Evolutionary conservation across 257 asterid genomes (phyloP).

Genomic region (Capsicum baccatum): DNA sequence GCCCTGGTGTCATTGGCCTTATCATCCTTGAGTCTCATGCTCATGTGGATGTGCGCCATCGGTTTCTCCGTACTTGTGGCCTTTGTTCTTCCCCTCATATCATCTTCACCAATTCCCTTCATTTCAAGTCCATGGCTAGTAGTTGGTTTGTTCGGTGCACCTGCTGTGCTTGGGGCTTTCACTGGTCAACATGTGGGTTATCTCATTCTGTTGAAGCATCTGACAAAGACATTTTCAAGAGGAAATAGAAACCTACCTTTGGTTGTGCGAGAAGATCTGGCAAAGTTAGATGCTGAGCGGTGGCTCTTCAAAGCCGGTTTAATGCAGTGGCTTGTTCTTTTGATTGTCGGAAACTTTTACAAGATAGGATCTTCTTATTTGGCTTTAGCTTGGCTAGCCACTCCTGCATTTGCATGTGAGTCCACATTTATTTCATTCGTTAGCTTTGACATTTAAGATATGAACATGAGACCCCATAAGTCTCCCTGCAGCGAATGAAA

Average conservation of each 20-base stretch:
- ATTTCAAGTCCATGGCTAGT: constrained; percentile 83
- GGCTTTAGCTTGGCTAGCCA: constrained; percentile 82
- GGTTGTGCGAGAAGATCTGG: constrained; percentile 52
- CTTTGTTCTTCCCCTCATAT: constrained; percentile 64
- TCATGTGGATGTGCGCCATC: constrained; percentile 86
- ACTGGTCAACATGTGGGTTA: constrained; percentile 87
- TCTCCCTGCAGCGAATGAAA: not conserved
- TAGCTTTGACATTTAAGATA: not conserved
- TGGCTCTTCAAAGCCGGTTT: constrained; percentile 90
- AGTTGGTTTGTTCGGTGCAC: constrained; percentile 80
- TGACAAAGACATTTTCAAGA: constrained; percentile 47
- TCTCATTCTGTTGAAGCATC: constrained; percentile 54
- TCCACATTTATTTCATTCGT: constrained; percentile 33
- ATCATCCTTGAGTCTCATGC: constrained; percentile 61
- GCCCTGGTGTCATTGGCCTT: constrained; percentile 66
- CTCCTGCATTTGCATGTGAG: constrained; percentile 99
- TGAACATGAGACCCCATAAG: constrained; percentile 13
- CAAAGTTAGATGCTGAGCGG: constrained; percentile 94
- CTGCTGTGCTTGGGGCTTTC: constrained; percentile 92
- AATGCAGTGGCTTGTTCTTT: constrained; percentile 78
- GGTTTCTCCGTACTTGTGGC: constrained; percentile 61
- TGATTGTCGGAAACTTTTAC: constrained; percentile 70
- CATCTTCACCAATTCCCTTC: constrained; percentile 80
- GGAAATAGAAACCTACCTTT: constrained; percentile 57
- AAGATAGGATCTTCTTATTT: constrained; percentile 76